Conservation (phyloP, 169 alveolate species). For the Besnoitia besnoiti region DNA sequence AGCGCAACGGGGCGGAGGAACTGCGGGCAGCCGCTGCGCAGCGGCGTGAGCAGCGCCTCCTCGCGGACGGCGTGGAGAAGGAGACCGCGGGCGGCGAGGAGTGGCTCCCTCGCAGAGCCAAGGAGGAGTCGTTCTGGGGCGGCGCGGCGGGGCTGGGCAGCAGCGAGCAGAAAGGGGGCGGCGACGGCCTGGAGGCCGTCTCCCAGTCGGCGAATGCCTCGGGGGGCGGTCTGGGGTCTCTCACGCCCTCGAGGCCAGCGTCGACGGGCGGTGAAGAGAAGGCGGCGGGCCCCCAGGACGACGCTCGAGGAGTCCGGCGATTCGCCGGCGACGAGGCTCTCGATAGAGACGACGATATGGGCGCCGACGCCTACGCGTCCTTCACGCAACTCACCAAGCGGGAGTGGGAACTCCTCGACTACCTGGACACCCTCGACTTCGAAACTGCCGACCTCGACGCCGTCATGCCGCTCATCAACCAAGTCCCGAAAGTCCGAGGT, state of each 20-base stretch:
- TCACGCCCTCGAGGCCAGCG: no score
- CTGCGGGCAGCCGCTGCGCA: background rate
- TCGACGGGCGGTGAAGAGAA: background rate
- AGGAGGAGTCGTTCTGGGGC: no score
- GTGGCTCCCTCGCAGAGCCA: background rate
- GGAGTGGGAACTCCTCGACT: constrained; percentile 15
- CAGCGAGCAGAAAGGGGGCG: no score
- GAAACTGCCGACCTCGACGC: constrained; percentile 16
- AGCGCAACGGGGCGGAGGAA: background rate
- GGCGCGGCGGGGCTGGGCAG: no score
- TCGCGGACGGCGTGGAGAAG: background rate
- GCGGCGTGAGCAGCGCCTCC: background rate
- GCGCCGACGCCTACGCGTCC: background rate
- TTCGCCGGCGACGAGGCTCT: background rate
- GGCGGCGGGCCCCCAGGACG: background rate
- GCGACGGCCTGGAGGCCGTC: no score
- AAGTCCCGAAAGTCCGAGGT: constrained; percentile 45
- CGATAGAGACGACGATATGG: background rate
- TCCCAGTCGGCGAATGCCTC: no score
- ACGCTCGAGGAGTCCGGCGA: background rate
- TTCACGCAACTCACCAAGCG: background rate
- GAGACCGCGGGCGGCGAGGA: background rate
- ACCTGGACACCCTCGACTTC: constrained; percentile 23
- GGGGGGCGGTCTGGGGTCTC: no score
- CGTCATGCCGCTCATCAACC: constrained; percentile 23